phyloP scores from a whole-genome alignment of 2,329 filamentous ascomycete species.

The Ceratocystis papillata region DNA sequence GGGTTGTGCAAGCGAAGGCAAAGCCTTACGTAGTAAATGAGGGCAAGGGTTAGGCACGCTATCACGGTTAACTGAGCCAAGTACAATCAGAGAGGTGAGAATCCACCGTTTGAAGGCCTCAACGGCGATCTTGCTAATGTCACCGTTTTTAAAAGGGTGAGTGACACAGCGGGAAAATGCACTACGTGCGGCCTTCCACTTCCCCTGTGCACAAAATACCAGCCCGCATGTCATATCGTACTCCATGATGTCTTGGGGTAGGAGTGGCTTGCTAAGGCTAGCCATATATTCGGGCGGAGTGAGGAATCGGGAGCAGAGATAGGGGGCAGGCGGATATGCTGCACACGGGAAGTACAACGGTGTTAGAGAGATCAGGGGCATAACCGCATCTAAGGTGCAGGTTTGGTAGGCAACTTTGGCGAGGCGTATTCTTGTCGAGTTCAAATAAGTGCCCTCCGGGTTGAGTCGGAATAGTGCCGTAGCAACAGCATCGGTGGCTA shows the following conservation, averaged over 20 bases:
- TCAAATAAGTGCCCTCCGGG: conserved; percentile 55
- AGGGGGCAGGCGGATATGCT: conserved; percentile 28
- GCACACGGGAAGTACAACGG: conserved; percentile 55
- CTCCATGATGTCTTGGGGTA: conserved; percentile 46
- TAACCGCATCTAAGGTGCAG: conserved; percentile 42
- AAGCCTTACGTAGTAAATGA: conserved; percentile 16
- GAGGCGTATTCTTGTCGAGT: conserved; percentile 49
- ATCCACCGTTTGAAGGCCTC: conserved; percentile 91
- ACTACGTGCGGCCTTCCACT: conserved; percentile 52
- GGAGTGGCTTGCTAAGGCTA: conserved; percentile 47
- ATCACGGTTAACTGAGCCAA: conserved; percentile 41
- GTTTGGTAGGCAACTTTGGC: conserved; percentile 49
- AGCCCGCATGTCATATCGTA: conserved; percentile 58
- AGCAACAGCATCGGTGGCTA: conserved; percentile 39
- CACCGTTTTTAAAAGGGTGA: conserved; percentile 49
- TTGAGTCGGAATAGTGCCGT: conserved; percentile 55
- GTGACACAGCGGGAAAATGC: conserved; percentile 56
- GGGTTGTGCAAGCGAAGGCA: conserved; percentile 47
- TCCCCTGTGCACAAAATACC: conserved; percentile 48
- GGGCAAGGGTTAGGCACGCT: conserved; percentile 1
- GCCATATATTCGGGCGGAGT: conserved; percentile 49
- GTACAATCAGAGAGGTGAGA: conserved; percentile 59
- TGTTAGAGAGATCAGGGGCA: conserved; percentile 52
- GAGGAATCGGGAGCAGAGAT: conserved; percentile 38
- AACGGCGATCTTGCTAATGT: conserved; percentile 58